A percentile compares a stretch with the other conserved stretches of the same genome.
phyloP scores from a whole-genome alignment of 2,329 filamentous ascomycete genomes.

The Thyridium curvatum region DNA sequence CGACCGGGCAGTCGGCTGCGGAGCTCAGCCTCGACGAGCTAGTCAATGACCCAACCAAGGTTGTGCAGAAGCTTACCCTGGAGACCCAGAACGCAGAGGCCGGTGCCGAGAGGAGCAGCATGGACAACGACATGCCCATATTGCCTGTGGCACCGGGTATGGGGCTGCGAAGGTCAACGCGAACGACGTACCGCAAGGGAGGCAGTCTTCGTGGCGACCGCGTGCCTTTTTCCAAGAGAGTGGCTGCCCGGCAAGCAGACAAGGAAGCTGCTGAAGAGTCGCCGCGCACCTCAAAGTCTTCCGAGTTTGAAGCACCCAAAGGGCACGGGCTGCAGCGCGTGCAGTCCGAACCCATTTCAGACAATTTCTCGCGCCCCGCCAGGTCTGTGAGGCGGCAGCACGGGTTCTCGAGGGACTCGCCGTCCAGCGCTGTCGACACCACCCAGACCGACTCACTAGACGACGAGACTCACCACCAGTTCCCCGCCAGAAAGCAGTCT shows the following conservation, averaged over 20 bases:
- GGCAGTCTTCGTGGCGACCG: conserved; percentile 79
- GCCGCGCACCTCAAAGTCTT: conserved; percentile 25
- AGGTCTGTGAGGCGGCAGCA: conserved; percentile 40
- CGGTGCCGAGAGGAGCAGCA: conserved; percentile 28
- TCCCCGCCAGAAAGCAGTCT: conserved; percentile 26
- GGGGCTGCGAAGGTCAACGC: conserved; percentile 80
- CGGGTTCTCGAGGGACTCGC: conserved; percentile 39
- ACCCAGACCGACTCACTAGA: conserved; percentile 5
- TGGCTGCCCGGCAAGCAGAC: conserved; percentile 55
- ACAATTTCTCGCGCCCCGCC: conserved; percentile 58
- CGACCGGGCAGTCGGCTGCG: conserved; percentile 43
- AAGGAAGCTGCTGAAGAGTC: conserved; percentile 46
- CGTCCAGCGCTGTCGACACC: conserved; percentile 12
- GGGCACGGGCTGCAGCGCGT: conserved; percentile 53
- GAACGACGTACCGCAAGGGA: conserved; percentile 81
- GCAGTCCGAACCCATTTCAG: conserved; percentile 62
- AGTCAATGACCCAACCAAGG: conserved; percentile 69
- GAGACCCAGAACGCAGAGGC: conserved; percentile 38
- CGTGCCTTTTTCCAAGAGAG: conserved; percentile 67
- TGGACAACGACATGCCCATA: conserved; percentile 74
- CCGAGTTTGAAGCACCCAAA: conserved; percentile 37
- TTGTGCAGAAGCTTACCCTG: conserved; percentile 63
- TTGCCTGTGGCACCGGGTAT: conserved; percentile 71
- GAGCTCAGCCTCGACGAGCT: conserved; percentile 74
- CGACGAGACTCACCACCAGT: conserved; percentile 14